Percentiles rank a stretch among this genome's conserved stretches.
Conservation (phyloP, 371 early-diverging fungal species). For the Rhizomucor pusillus region DNA sequence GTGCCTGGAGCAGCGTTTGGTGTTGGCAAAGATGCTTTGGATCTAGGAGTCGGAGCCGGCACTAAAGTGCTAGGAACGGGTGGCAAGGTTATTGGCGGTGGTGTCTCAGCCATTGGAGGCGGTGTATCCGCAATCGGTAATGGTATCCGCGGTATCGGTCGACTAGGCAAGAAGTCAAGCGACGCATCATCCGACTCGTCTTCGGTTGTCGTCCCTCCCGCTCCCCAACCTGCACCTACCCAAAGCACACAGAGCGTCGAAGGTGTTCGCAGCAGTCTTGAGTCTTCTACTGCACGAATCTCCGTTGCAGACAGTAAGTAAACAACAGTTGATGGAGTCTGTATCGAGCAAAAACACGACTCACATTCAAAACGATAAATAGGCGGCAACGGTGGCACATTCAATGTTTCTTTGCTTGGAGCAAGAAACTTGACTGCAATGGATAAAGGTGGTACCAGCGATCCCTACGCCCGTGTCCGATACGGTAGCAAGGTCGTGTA, state of each 20-base stretch:
- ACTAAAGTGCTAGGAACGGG: slow-evolving; percentile 38
- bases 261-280: slow-evolving; percentile 8
- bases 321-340: not conserved
- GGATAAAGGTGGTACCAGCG: slow-evolving; percentile 60
- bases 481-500: slow-evolving; percentile 59
- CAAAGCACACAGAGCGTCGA: slow-evolving; percentile 4
- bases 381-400: slow-evolving; percentile 16
- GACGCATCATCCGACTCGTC: slow-evolving; percentile 9
- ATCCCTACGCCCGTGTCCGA: slow-evolving; percentile 61
- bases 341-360: too few relatives aligned
- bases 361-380: not conserved
- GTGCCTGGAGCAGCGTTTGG: slow-evolving; percentile 42
- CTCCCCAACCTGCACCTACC: slow-evolving; percentile 4
- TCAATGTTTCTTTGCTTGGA: slow-evolving; percentile 48
- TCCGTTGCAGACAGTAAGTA: slow-evolving; percentile 1
- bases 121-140: slow-evolving; percentile 19
- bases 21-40: slow-evolving; percentile 26
- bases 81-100: slow-evolving; percentile 34
- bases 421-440: slow-evolving; percentile 60
- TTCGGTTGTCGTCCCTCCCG: slow-evolving; percentile 3
- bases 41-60: slow-evolving; percentile 28
- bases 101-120: slow-evolving; percentile 21
- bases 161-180: slow-evolving; percentile 21
- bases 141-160: slow-evolving; percentile 36
- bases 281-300: slow-evolving; percentile 6